Evolutionary conservation across 192 early-diverging fungal species (phyloP).

Genomic region (Bifiguratus adelaidae): DNA sequence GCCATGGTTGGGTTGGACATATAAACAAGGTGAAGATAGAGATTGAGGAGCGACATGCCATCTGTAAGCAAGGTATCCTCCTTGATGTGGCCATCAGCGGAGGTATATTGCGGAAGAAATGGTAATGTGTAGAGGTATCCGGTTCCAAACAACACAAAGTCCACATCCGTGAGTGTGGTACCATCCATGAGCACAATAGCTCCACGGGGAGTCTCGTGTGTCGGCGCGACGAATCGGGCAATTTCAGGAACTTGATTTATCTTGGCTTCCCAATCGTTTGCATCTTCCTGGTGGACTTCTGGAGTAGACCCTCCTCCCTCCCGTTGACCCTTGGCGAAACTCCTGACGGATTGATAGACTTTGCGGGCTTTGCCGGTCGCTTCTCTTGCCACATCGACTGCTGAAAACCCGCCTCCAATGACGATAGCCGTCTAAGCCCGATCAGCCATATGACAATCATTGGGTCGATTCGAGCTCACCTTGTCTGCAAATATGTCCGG

Average conservation of each 20-base stretch:
- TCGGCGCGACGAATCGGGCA: not conserved
- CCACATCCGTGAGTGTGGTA: conserved; percentile 14
- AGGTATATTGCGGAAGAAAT: conserved; percentile 35
- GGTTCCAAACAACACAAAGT: conserved; percentile 51
- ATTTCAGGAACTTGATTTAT: not conserved
- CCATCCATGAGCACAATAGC: conserved; percentile 20
- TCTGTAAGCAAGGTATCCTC: conserved; percentile 12
- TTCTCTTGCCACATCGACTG: conserved; percentile 37
- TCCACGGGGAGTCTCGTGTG: conserved; percentile 3
- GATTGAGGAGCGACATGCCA: conserved; percentile 21
- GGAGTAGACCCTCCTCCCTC: no score
- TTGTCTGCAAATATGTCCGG: conserved; percentile 17
- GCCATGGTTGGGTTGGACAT: conserved; percentile 36
- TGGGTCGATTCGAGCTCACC: conserved; percentile 7
- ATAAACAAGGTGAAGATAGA: conserved; percentile 35
- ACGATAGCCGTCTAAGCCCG: conserved; percentile 28
- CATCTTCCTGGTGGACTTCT: no score
- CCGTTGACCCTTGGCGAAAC: no score
- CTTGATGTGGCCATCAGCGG: conserved; percentile 2
- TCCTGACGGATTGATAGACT: conserved; percentile 28
- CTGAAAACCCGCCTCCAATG: conserved; percentile 40
- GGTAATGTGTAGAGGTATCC: conserved; percentile 53
- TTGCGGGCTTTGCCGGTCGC: conserved; percentile 14
- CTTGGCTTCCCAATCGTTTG: conserved; percentile 5
- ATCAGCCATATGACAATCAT: not conserved